Evolutionary conservation across 1,284 basidiomycete genomes (phyloP), one percentile per base, ranked within the genome.

Genomic region (Cutaneotrichosporon cyanovorans): DNA sequence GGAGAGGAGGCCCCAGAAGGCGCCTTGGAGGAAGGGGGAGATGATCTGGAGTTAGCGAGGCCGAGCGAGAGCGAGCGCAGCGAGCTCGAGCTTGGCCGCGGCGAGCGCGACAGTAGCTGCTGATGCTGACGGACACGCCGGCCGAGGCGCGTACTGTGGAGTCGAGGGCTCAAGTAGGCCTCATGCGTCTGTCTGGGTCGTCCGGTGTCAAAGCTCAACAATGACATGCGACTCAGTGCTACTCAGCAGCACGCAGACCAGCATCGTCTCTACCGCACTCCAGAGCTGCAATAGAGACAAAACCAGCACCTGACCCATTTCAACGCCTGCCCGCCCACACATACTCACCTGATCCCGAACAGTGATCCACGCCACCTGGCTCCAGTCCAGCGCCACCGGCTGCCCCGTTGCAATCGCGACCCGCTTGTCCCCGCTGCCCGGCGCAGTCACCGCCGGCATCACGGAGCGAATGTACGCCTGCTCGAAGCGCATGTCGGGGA

Each of bases 401-500:
- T 59, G 40, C 3, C 67, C 69, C 59, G 60, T 65, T 9, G 28
- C 37, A 9, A 51, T 37, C n/a, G 34, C 45, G 7, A n/a, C 15
- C 34, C 30, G 14, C 19, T 33, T 19, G 16, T 33, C 25, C 28
- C 9, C 42, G 4, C 22, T 20, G 2, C 15, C 16, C 20, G 8
- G 3, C 56, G 66, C 11, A 43, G 56, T 7, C 62, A 49, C 51
- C 59, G 66, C 6, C 58, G 69, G 42, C 62, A 57, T 39, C 64
- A 46, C n/a, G 4, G 21, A 38, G 22, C 45, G 40, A 28, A 46
- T 36, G 21, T 33, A 62, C 57, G 52, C 68, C 59, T 69, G 65
- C 57, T 72, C 70, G 43, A 69, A 71, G 18, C 70, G 56, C 41
- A 69, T 48, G 56, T 72, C 70, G 34, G 68, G 70, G 38, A 72